Base-by-base conservation (phyloP, 2,329 filamentous ascomycete species). In the Parasarocladium wereldwijsianum region DNA sequence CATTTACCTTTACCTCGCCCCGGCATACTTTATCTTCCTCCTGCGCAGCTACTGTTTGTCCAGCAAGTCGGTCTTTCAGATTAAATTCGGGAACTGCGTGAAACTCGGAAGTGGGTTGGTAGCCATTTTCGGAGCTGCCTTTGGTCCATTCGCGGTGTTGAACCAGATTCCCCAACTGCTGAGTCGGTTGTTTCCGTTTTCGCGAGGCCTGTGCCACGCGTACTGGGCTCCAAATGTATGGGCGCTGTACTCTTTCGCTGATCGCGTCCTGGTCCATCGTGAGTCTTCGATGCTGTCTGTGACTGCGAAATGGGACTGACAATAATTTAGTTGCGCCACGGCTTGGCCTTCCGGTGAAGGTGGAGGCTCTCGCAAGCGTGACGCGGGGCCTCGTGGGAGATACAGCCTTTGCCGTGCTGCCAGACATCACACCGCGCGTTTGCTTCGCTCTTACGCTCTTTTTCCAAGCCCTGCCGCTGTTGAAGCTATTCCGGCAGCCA, bases 201-300 rank as follows among this genome's bases (percentile, higher is more conserved):
- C 85, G 1, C 68, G 90, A 35, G 90, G 90, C 1, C 61, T 98
- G 4, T 96, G 87, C 49, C 90, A 98, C 58, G 90, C 90, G 1
- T 98, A 98, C 52, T 98, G 90, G 90, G 90, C 90, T 9, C 86
- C 90, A 0, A 98, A 98, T 42, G 61, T 93, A 2, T 98, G 90
- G 90, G 87, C 90, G 0, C 69, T 96, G 49, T 98, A 98, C 55
- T 94, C 90, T 0, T 93, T 96, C 49, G 59, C 68, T 2, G 90
- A 98, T 46, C 69, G 90, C 31, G 56, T 84, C 6, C 51, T 98
- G 40, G 93, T 98, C 35, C 70, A 75, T 43, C 55, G 84, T 92
- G 59, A 50, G 74, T 55, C 10, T n/a, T 21, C 19, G 8, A 7
- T 21, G 14, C 5, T 23, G 10, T 8, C 12, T 11, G 15, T 4